A percentile compares a stretch with the other conserved stretches of the same genome.
Evolutionary conservation across 257 asterid species (phyloP).

Genomic region (Cruciata laevipes): DNA sequence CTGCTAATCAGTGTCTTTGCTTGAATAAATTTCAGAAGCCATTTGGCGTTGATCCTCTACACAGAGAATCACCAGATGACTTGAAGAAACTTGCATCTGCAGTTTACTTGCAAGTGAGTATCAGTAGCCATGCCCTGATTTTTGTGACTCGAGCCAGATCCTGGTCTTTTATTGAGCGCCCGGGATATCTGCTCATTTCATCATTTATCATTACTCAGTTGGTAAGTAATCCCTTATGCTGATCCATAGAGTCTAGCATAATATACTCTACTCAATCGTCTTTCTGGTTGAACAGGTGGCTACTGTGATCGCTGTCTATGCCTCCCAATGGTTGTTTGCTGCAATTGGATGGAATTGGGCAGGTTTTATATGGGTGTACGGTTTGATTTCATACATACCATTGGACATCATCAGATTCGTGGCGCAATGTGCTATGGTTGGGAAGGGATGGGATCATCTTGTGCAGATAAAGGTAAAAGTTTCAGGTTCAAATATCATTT

Average conservation of each 20-base stretch:
- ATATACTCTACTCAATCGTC: background rate
- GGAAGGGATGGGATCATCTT: conserved; percentile 41
- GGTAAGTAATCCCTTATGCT: conserved; percentile 30
- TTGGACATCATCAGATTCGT: conserved; percentile 63
- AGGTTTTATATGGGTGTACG: conserved; percentile 59
- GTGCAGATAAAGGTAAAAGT: conserved; percentile 22
- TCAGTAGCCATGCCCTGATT: conserved; percentile 84
- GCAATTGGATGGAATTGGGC: conserved; percentile 86
- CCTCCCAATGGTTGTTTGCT: conserved; percentile 48
- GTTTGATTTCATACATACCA: conserved; percentile 59
- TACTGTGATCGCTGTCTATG: conserved; percentile 59
- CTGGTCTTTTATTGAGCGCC: conserved; percentile 73
- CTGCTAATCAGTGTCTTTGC: background rate
- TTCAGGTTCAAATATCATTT: background rate
- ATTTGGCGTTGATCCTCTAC: conserved; percentile 21
- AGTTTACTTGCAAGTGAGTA: conserved; percentile 74
- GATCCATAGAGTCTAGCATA: background rate
- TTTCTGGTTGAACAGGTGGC: conserved; percentile 35
- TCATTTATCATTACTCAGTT: conserved; percentile 58
- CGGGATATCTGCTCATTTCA: conserved; percentile 57
- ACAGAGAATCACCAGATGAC: conserved; percentile 15
- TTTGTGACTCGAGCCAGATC: conserved; percentile 72
- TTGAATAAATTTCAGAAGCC: conserved; percentile 4
- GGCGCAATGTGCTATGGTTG: conserved; percentile 37
- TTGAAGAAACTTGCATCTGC: conserved; percentile 56